A percentile compares a stretch with the other conserved stretches of the same genome.
These are phyloP conservation scores for Xylaria longipes DNA, from an alignment of 495 filamentous ascomycete species.

Conservation along the genomic window DNA sequence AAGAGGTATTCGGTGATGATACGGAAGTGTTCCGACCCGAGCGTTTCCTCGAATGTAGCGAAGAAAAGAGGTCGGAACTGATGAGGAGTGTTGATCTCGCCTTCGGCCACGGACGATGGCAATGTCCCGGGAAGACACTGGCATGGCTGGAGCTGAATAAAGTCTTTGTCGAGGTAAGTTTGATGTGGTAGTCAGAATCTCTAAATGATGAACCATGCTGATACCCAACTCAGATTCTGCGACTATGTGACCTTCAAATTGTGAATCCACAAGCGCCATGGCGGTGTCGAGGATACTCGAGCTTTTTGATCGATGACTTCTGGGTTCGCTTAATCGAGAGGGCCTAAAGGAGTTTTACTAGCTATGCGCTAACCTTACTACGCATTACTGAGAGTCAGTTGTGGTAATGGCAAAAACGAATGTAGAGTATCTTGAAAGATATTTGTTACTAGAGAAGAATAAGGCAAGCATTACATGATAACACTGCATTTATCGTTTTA, in stretches of 20 bases:
- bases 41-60: constrained; percentile 57
- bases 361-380: background rate
- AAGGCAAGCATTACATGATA: background rate
- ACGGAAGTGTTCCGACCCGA: constrained; percentile 59
- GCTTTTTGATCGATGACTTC: constrained; percentile 31
- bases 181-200: background rate
- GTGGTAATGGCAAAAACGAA: background rate
- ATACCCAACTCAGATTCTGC: constrained; percentile 51
- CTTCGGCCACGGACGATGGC: constrained; percentile 53
- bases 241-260: constrained; percentile 61
- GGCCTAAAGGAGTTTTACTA: background rate
- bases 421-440: background rate
- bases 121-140: constrained; percentile 53
- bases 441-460: background rate
- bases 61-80: constrained; percentile 45
- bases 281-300: constrained; percentile 28
- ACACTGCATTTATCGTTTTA: background rate
- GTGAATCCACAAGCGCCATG: constrained; percentile 56
- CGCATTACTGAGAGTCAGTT: background rate
- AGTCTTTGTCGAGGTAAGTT: constrained; percentile 60
- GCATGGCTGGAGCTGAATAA: constrained; percentile 62
- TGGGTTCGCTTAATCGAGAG: constrained; percentile 30
- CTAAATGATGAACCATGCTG: background rate
- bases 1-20: constrained; percentile 56
- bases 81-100: constrained; percentile 45